Base-by-base conservation (phyloP, 768 basidiomycete genomes). In the Serendipita sp. region DNA sequence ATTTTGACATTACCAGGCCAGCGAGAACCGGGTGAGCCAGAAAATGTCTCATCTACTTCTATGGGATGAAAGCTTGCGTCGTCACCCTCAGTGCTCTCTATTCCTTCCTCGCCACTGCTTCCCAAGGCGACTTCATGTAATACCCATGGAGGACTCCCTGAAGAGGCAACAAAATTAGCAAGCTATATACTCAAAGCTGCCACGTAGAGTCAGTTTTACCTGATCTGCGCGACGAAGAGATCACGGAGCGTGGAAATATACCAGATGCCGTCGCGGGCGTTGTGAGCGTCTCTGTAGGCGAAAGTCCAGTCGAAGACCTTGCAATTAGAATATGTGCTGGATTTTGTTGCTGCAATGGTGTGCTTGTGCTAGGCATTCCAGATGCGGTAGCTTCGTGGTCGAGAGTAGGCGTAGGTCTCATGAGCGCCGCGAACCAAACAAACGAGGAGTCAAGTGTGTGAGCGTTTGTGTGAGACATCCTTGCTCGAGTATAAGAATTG, bases 1-100 rank as follows among this genome's bases (percentile, higher is more conserved):
- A 95, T 91, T 74, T 94, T 95, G 65, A 95, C 90, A 0, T 84
- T 89, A 2, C 92, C 92, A 0, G 90, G 90, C 69, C 90, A 84
- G 36, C 78, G 74, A 16, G 23, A 28, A 16, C 52, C 52, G 44
- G 79, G 79, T 67, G 81, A 76, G 70, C 80, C 81, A 3, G 82
- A 83, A 70, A 95, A 95, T 0, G 89, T 86, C 64, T 85, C 80
- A 70, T 94, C 83, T 47, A 95, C 78, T 58, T 89, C 89, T 64
- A 93, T 89, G 4, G 83, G 65, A 35, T 8, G n/a, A 28, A 41
- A 7, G 64, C 70, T 70, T 70, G 66, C 51, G 67, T 67, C 16
- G 64, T 67, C 54, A 54, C 64, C 48, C 66, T 71, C 34, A 44
- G 65, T 67, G 16, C 64, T 47, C 54, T 69, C 62, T 48, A 58